Evolutionary conservation across 176 grass and related monocot genomes (phyloP), one percentile per base, ranked within the genome.

Genomic region (Oryza meyeriana): DNA sequence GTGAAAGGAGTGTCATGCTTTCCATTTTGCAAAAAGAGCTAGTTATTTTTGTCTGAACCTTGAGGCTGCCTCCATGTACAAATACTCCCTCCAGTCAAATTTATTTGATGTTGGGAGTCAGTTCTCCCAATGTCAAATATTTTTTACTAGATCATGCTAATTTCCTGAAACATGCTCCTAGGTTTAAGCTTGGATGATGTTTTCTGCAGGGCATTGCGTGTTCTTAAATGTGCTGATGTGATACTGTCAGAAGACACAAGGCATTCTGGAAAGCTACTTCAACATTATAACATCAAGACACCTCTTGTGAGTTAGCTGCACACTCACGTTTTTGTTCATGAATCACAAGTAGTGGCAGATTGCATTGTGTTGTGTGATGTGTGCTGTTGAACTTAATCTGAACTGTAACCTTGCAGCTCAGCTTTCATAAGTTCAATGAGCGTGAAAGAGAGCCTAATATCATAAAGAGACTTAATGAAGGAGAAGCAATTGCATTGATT

Each of bases 401-500:
- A 88, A 58, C 27, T 85, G 41, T 79, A 89, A 24, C 27, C 31
- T 83, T 88, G 61, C 84, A 98, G 92, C 75, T 91, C 79, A 98
- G 92, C 64, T 98, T 93, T 82, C 95, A 98, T 64, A 98, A 98
- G 41, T 98, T 98, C 68, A 98, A 98, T 66, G 95, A 98, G 85
- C 86, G 84, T 61, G 87, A 91, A 72, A 88, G 95, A 87, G 92
- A 95, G 86, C 87, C 88, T 58, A 91, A 73, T 62, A 91, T 98
- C 61, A 66, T 98, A 79, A 87, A 89, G 73, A 91, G 92, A 73
- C 92, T 98, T 76, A 92, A 89, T 29, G 88, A 91, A 91, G 92
- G 95, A 26, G 88, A 98, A 89, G 86, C 94, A 59, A 65, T 98
- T 83, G 92, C 95, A 55, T 58, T 98, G 77, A 98, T 98, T 85